A percentile compares a stretch with the other conserved stretches of the same genome.
phyloP scores from a whole-genome alignment of 306 rosid genomes.

The Aeschynomene evenia region DNA sequence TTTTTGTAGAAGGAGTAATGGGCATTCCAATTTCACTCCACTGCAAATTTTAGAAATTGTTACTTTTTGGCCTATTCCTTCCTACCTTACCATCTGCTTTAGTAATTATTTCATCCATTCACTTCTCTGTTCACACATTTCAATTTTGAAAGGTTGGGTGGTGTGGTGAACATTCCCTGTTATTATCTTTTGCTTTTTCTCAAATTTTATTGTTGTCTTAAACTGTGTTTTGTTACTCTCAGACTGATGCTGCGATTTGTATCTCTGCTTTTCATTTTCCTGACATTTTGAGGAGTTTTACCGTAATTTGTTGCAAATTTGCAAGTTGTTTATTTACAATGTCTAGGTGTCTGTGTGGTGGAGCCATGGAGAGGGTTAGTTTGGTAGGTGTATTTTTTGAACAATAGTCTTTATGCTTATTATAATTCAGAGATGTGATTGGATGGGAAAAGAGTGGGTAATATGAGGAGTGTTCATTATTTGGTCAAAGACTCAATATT shows the following conservation, averaged over 20 bases:
- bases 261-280: not conserved
- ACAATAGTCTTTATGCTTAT: not conserved
- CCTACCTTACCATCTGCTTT: not conserved
- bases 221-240: not conserved
- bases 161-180: not conserved
- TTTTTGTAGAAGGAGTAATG: not conserved
- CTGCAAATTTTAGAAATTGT: not conserved
- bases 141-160: not conserved
- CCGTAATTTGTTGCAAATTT: not conserved
- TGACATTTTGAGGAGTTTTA: not conserved
- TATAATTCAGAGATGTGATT: not conserved
- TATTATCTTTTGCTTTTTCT: not conserved
- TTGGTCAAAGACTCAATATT: not conserved
- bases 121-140: not conserved
- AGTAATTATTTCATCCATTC: not conserved
- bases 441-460: not conserved
- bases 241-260: not conserved
- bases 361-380: not conserved
- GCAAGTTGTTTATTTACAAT: not conserved
- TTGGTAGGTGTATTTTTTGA: not conserved
- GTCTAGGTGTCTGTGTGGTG: not conserved
- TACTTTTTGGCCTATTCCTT: not conserved
- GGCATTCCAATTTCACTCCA: not conserved
- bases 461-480: not conserved
- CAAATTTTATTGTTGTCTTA: not conserved